Percentiles rank a stretch among this genome's conserved stretches.
Conservation (phyloP, 371 early-diverging fungal genomes). For the Dinochytrium kinnereticum region DNA sequence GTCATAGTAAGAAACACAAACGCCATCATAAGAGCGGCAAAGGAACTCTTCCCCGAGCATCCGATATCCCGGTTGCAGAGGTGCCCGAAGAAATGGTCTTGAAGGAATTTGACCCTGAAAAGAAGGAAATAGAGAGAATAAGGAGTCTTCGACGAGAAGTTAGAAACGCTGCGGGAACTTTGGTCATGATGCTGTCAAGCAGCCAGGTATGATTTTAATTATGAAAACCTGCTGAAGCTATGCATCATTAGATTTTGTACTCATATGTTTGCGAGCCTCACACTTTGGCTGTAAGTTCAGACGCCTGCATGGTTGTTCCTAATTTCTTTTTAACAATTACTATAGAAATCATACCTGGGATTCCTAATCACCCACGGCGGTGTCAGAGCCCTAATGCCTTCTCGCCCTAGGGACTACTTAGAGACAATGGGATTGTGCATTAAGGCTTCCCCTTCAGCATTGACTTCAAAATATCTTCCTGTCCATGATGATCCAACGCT, state of each 20-base stretch:
- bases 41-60: background rate
- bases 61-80: background rate
- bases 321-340: background rate
- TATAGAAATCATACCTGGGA: slow-evolving; percentile 60
- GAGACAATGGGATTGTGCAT: slow-evolving; percentile 24
- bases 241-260: slow-evolving; percentile 66
- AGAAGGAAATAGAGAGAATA: slow-evolving; percentile 26
- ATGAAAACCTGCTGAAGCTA: too few relatives aligned
- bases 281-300: slow-evolving; percentile 55
- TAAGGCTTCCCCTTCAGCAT: slow-evolving; percentile 11
- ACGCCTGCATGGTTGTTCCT: background rate
- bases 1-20: slow-evolving; percentile 10
- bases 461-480: slow-evolving; percentile 24
- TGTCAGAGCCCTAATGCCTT: slow-evolving; percentile 38
- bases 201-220: slow-evolving; percentile 45
- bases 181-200: slow-evolving; percentile 71
- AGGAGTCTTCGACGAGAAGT: slow-evolving; percentile 55
- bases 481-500: slow-evolving; percentile 5
- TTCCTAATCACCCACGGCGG: slow-evolving; percentile 73
- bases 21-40: background rate
- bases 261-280: slow-evolving; percentile 67
- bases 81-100: background rate
- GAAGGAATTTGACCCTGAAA: slow-evolving; percentile 8
- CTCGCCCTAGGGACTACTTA: slow-evolving; percentile 29
- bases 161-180: slow-evolving; percentile 60